phyloP scores from a whole-genome alignment of 768 basidiomycete species.

The Udeniomyces megalosporus region DNA sequence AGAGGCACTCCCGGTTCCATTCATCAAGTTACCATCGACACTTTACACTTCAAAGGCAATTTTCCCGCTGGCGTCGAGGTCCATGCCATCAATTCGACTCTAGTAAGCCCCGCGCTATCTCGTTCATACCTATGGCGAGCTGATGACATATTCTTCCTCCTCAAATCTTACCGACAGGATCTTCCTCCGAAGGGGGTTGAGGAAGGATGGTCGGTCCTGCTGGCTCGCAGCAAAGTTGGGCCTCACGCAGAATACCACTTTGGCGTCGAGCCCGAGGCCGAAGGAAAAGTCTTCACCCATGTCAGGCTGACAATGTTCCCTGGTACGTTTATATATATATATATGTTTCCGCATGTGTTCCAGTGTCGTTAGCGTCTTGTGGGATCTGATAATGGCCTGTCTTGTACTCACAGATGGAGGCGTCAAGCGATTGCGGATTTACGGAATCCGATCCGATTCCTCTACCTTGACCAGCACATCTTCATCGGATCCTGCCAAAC shows the following conservation, averaged over 20 bases:
- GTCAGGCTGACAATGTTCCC: conserved; percentile 78
- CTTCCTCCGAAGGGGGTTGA: conserved; percentile 28
- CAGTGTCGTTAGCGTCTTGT: background rate
- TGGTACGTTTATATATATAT: conserved; percentile 23
- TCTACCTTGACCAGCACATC: conserved; percentile 3
- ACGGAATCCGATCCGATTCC: conserved; percentile 41
- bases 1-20: conserved; percentile 62
- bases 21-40: conserved; percentile 72
- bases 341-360: background rate
- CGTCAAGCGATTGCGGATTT: conserved; percentile 74
- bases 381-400: too few relatives aligned
- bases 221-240: conserved; percentile 63
- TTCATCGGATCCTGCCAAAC: conserved; percentile 17
- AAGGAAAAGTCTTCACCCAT: conserved; percentile 49
- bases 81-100: conserved; percentile 38
- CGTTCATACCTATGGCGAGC: background rate
- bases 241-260: conserved; percentile 82
- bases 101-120: conserved; percentile 26
- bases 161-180: conserved; percentile 21
- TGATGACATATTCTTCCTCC: conserved; percentile 7
- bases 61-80: conserved; percentile 73
- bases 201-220: conserved; percentile 53
- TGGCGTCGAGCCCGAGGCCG: conserved; percentile 40
- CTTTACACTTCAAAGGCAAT: conserved; percentile 88
- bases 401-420: conserved; percentile 61